These are phyloP conservation scores for Cystobasidium tubakii DNA, from an alignment of 768 basidiomycete species.

Conservation along the genomic window DNA sequence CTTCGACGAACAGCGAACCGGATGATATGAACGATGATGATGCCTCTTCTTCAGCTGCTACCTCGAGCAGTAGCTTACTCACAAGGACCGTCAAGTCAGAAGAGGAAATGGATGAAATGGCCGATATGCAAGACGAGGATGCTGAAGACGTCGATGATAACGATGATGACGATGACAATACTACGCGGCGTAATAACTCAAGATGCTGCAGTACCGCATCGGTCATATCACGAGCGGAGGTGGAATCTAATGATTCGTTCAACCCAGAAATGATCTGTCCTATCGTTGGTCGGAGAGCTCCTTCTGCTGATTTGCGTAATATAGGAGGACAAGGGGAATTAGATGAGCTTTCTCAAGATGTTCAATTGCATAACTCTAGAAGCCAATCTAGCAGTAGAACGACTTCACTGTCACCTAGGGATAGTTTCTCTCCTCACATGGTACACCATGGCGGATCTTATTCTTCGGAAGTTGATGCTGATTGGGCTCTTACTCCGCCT, in stretches of 20 bases:
- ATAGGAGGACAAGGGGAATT: slow-evolving; percentile 8
- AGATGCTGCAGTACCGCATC: slow-evolving; percentile 3
- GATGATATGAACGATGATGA: background rate
- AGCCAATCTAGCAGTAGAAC: slow-evolving; percentile 16
- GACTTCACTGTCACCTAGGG: slow-evolving; percentile 28
- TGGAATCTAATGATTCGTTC: slow-evolving; percentile 18
- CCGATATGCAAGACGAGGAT: background rate
- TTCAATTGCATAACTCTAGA: background rate
- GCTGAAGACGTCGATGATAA: background rate
- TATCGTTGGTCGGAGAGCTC: background rate
- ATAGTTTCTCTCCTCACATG: slow-evolving; percentile 31
- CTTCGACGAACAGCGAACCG: background rate
- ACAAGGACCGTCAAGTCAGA: slow-evolving; percentile 22
- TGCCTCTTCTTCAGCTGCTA: background rate
- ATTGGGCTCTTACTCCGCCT: slow-evolving; percentile 35
- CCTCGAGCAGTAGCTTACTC: slow-evolving; percentile 4
- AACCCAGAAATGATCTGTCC: slow-evolving; percentile 15
- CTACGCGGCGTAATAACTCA: background rate
- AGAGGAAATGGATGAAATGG: slow-evolving; percentile 24
- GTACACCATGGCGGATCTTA: background rate
- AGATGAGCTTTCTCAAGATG: background rate
- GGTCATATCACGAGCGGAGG: background rate
- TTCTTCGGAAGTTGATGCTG: slow-evolving; percentile 8
- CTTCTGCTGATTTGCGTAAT: background rate
- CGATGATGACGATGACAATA: background rate